Conservation (phyloP, 371 early-diverging fungal genomes). For the Gilbertella persicaria region DNA sequence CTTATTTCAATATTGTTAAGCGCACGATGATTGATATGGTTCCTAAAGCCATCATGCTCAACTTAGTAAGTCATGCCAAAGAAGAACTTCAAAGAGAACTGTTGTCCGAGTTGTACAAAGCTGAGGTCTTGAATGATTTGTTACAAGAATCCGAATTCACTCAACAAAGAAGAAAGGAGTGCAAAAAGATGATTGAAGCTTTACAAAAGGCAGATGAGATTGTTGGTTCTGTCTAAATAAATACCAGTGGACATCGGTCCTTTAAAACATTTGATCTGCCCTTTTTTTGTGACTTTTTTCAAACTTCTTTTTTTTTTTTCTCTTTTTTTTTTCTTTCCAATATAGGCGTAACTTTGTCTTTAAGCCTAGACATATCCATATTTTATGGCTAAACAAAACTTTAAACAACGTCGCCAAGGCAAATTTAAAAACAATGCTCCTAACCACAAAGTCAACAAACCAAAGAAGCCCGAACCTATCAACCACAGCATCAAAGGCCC, state of each 20-base stretch:
- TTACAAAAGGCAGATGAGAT: conserved; percentile 95
- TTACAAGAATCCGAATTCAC: conserved; percentile 95
- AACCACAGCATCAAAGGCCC: conserved; percentile 8
- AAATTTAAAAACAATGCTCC: neutral
- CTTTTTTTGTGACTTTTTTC: no score
- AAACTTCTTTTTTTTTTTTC: no score
- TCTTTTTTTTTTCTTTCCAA: neutral
- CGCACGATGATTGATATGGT: conserved; percentile 97
- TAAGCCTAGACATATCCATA: neutral
- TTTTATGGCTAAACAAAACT: neutral
- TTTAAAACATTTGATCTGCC: neutral
- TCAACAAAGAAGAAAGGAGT: conserved; percentile 89
- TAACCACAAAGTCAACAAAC: neutral
- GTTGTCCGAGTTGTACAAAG: conserved; percentile 94
- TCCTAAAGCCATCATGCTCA: conserved; percentile 99
- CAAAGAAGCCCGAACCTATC: neutral
- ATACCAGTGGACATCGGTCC: no score
- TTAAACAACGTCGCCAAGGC: neutral
- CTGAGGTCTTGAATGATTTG: conserved; percentile 86
- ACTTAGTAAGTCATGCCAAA: conserved; percentile 90
- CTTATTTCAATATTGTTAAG: conserved; percentile 98
- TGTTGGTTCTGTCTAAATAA: conserved; percentile 55
- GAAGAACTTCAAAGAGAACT: conserved; percentile 95
- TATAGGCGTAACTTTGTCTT: no score
- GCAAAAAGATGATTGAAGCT: conserved; percentile 97